Conservation (phyloP, 225 moss, liverwort and hornwort genomes). For the Climacium dendroides region DNA sequence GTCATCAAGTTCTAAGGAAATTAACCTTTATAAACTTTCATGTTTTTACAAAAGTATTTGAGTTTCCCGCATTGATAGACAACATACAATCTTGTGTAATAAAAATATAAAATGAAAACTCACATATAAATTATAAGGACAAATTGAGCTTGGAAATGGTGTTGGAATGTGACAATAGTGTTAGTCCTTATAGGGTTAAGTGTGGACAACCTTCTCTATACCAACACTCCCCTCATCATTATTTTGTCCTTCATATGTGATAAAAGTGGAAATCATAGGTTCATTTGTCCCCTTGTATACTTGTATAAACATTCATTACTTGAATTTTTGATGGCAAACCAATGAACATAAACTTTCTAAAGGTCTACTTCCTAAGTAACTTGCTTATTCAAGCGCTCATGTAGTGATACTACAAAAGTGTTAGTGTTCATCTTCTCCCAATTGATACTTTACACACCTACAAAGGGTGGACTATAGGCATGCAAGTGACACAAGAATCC, state of each 20-base stretch:
- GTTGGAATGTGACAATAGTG: neutral
- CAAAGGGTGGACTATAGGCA: neutral
- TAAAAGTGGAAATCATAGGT: neutral
- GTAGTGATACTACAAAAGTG: neutral
- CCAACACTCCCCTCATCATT: neutral
- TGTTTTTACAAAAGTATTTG: neutral
- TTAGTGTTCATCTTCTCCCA: neutral
- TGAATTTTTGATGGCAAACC: neutral
- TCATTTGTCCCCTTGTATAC: neutral
- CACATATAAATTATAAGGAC: neutral
- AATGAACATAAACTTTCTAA: neutral
- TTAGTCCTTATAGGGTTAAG: neutral
- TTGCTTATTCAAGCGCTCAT: neutral
- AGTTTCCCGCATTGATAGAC: neutral
- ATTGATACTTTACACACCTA: neutral
- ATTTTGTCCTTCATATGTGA: neutral
- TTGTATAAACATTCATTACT: neutral
- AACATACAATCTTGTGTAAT: neutral
- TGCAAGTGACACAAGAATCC: constrained; percentile 26
- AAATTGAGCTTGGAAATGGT: neutral
- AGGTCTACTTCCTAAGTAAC: neutral
- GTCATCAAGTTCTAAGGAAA: neutral
- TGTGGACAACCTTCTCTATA: neutral
- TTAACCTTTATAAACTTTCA: neutral
- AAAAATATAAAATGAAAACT: neutral